Percentiles rank a stretch among this genome's conserved stretches.
Conservation (phyloP, 176 grass and related monocot species). For the Avena atlantica region DNA sequence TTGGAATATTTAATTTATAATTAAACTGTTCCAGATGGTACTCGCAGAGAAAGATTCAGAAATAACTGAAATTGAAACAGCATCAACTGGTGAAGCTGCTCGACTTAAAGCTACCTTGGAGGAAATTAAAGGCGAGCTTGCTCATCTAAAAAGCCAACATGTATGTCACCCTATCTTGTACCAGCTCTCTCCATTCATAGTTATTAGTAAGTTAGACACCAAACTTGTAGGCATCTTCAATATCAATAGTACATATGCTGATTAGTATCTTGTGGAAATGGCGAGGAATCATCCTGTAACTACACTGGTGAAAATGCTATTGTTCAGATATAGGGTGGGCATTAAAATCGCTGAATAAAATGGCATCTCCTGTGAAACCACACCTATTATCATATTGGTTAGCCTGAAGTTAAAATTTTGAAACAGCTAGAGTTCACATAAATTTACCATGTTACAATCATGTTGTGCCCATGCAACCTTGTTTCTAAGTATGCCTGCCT, state of each 20-base stretch:
- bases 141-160: conserved; percentile 72
- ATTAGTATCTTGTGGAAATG: conserved; percentile 31
- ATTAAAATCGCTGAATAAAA: conserved; percentile 24
- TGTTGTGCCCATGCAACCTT: conserved; percentile 31
- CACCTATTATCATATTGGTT: conserved; percentile 24
- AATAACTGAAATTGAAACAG: conserved; percentile 95
- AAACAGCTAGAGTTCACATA: conserved; percentile 19
- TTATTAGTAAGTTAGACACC: conserved; percentile 6
- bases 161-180: conserved; percentile 53
- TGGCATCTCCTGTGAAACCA: not conserved
- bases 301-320: conserved; percentile 31
- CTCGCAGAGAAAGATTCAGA: conserved; percentile 89
- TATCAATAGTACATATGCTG: conserved; percentile 14
- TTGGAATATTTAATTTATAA: conserved; percentile 32
- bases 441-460: conserved; percentile 37
- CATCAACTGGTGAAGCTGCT: conserved; percentile 91
- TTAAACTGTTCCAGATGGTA: conserved; percentile 62
- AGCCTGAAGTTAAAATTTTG: not conserved
- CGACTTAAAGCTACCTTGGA: conserved; percentile 85
- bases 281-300: conserved; percentile 18
- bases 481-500: conserved; percentile 3
- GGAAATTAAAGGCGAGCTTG: conserved; percentile 83
- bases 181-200: conserved; percentile 20
- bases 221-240: conserved; percentile 26
- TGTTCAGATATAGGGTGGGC: conserved; percentile 20